Base-by-base conservation (phyloP, 2,329 filamentous ascomycete genomes). In the Fusarium veterinarium region DNA sequence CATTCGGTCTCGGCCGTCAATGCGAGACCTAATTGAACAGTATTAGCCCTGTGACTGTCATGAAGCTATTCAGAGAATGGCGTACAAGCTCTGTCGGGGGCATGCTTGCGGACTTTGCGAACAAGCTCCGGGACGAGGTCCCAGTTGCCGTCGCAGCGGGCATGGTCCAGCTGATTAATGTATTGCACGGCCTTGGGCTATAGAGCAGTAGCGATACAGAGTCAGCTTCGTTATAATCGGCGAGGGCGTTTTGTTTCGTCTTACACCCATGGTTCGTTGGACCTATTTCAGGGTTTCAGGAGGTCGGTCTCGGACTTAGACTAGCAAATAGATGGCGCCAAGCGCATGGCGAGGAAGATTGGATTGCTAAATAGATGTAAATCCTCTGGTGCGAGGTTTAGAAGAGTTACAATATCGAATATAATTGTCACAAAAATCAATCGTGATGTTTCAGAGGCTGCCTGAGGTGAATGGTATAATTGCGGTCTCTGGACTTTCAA, bases 71-170 rank as follows among this genome's bases (percentile, higher is more conserved):
- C 53, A 35, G 57, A 56, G 33, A 52, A 62, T 52, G 56, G 46
- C 90, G 77, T 91, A 98, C 95, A 97, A 83, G 90, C 89, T 81
- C 93, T 90, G 69, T 93, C 90, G 44, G 95, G 92, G 76, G 95
- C 93, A 88, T 99, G 95, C 83, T 99, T 98, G 79, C 92, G 93
- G 78, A 98, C 89, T 84, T 99, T 99, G 81, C 95, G 91, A 77
- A 96, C 91, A 72, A 97, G 88, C 84, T 98, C 95, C 31, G 94
- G 93, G 35, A 98, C 89, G 35, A 93, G 90, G 75, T 91, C 87
- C 96, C 96, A 99, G 81, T 91, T 91, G 58, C 93, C 95, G 78
- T 95, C 91, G 82, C 94, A 97, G 79, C 96, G 92, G 74, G 94
- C 95, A 76, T 91, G 89, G 81, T 98, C 94, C 79, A 99, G 90